Base-by-base conservation (phyloP, 2,329 filamentous ascomycete species). In the Pezicula carpinea region DNA sequence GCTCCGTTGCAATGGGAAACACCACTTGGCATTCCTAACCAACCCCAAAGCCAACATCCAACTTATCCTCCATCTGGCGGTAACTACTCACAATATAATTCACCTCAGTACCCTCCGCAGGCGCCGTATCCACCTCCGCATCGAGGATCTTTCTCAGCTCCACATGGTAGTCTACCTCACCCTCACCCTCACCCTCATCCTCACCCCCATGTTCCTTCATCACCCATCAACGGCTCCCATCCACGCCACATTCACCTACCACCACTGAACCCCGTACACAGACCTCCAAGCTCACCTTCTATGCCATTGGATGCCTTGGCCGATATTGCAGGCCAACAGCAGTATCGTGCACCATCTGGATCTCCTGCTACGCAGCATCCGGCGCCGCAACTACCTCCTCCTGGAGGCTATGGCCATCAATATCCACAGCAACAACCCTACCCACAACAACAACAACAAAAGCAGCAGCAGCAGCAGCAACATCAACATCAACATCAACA, bases 401-500 rank as follows among this genome's bases (percentile, higher is more conserved):
- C 53, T 35, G 41, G 26, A 35, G 46, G 41, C 13, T 54, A 52
- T 48, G 48, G 49, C 14, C 50, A 46, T 17, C 51, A 51, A 39
- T 57, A 55, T 29, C 38, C 53, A 19, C 45, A 51, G 17, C 56
- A 56, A 32, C 41, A 22, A 74, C 75, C 5, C 77, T 84, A 47
- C 68, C 70, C 21, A 71, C 71, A 6, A n/a, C n/a, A n/a, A n/a
- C n/a, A n/a, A n/a, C n/a, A n/a, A n/a, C n/a, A n/a, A n/a, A n/a
- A n/a, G n/a, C n/a, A n/a, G n/a, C n/a, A n/a, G n/a, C n/a, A n/a
- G n/a, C n/a, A n/a, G n/a, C n/a, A n/a, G 64, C 74, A 10, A 73
- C 72, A 1, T 59, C 70, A 5, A 74, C 69, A 3, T 61, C 75
- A 14, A 73, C 74, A 3, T 64, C 67, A 32, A 64, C 67, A 19